Evolutionary conservation across 495 filamentous ascomycete genomes (phyloP).

Genomic region (Hyphodiscus hymeniophilus): DNA sequence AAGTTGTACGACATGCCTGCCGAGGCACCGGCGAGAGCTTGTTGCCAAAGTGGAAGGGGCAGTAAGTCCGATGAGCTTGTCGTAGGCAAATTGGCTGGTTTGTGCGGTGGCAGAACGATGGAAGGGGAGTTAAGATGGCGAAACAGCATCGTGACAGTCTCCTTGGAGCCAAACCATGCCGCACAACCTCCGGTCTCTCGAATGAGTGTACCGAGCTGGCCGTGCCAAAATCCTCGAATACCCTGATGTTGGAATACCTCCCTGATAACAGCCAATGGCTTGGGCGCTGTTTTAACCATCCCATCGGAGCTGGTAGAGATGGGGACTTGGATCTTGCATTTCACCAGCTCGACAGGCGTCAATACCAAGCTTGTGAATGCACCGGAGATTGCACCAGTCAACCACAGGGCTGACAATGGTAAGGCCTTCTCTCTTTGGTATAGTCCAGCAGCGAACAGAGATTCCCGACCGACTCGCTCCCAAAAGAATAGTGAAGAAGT

Average conservation of each 20-base stretch:
- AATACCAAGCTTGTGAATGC: conserved; percentile 83
- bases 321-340: conserved; percentile 94
- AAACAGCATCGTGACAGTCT: conserved; percentile 64
- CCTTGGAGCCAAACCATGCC: conserved; percentile 93
- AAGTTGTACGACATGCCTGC: conserved; percentile 95
- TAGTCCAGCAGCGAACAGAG: conserved; percentile 48
- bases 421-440: conserved; percentile 44
- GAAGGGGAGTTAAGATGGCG: conserved; percentile 28
- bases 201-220: conserved; percentile 86
- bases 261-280: conserved; percentile 43
- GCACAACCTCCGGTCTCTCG: conserved; percentile 89
- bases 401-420: conserved; percentile 61
- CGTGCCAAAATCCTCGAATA: conserved; percentile 83
- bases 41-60: conserved; percentile 62
- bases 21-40: conserved; percentile 79
- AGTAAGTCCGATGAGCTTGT: conserved; percentile 11
- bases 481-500: conserved; percentile 93
- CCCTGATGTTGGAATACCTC: conserved; percentile 77
- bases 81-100: neutral
- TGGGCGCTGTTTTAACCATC: conserved; percentile 14
- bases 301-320: conserved; percentile 21
- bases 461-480: conserved; percentile 54
- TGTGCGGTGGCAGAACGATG: neutral
- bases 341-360: conserved; percentile 94
- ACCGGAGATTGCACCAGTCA: conserved; percentile 77